A percentile compares a stretch with the other conserved stretches of the same genome.
These are phyloP conservation scores for Phytophthora palmivora DNA, from an alignment of 352 stramenopile species.

Conservation along the genomic window DNA sequence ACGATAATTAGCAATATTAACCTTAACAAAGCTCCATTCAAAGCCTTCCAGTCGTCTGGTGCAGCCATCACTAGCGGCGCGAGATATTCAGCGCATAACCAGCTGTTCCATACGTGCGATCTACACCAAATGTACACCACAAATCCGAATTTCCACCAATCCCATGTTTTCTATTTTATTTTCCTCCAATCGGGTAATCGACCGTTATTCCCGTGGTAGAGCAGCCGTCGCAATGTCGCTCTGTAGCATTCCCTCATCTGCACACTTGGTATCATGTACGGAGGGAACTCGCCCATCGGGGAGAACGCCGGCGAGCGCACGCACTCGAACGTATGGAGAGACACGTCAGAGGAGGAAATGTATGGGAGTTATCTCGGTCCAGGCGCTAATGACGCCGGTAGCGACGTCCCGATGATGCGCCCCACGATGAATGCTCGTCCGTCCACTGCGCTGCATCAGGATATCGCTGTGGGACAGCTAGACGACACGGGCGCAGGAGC, in stretches of 20 bases:
- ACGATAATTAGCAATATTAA: no score
- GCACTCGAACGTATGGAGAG: slow-evolving; percentile 69
- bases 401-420: slow-evolving; percentile 58
- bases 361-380: slow-evolving; percentile 78
- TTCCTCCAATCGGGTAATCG: slow-evolving; percentile 10
- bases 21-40: no score
- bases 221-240: slow-evolving; percentile 5
- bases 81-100: slow-evolving; percentile 15
- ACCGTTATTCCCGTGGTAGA: slow-evolving; percentile 13
- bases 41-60: no score
- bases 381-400: slow-evolving; percentile 34
- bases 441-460: slow-evolving; percentile 53
- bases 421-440: slow-evolving; percentile 46
- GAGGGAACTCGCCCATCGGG: slow-evolving; percentile 33
- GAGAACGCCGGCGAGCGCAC: slow-evolving; percentile 42
- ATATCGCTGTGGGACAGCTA: slow-evolving; percentile 79
- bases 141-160: slow-evolving; percentile 5
- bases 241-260: slow-evolving; percentile 20
- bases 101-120: slow-evolving; percentile 12
- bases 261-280: slow-evolving; percentile 31
- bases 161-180: background rate
- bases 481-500: slow-evolving; percentile 42
- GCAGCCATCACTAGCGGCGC: slow-evolving; percentile 6
- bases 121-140: slow-evolving; percentile 2
- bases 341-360: slow-evolving; percentile 74